Evolutionary conservation across 306 rosid species (phyloP).

Genomic region (Vigna mungo): DNA sequence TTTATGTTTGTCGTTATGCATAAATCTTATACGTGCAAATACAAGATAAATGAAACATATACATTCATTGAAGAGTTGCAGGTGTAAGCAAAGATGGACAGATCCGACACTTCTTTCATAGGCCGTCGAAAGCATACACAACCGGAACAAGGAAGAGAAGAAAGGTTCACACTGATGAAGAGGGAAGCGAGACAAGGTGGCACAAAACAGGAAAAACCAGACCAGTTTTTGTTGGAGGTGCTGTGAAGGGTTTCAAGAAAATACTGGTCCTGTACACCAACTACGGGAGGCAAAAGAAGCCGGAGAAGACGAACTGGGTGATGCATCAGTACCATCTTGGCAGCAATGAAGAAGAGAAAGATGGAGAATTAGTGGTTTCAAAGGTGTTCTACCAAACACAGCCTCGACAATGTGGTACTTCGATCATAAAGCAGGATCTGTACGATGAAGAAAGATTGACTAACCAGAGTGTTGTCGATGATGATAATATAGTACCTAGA

Average conservation of each 20-base stretch:
- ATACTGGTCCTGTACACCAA: slow-evolving; percentile 90
- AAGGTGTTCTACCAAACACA: slow-evolving; percentile 92
- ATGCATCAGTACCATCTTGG: slow-evolving; percentile 99
- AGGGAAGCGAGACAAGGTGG: slow-evolving; percentile 93
- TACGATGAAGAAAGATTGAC: slow-evolving; percentile 42
- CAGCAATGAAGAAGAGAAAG: slow-evolving; percentile 81
- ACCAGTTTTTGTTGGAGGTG: slow-evolving; percentile 57
- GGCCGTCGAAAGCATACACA: slow-evolving; percentile 93
- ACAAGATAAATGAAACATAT: background rate
- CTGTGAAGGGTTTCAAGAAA: slow-evolving; percentile 81
- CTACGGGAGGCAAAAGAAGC: slow-evolving; percentile 85
- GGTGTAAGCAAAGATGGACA: slow-evolving; percentile 87
- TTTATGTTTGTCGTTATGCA: background rate
- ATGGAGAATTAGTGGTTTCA: slow-evolving; percentile 84
- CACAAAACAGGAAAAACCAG: slow-evolving; percentile 93
- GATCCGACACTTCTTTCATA: slow-evolving; percentile 80
- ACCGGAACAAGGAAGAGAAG: slow-evolving; percentile 88
- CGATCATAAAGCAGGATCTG: slow-evolving; percentile 58
- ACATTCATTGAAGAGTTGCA: slow-evolving; percentile 35
- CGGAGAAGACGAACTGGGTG: slow-evolving; percentile 91
- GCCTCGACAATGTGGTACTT: slow-evolving; percentile 74
- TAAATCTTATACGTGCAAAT: background rate
- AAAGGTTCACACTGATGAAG: slow-evolving; percentile 77
- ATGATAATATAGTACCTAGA: slow-evolving; percentile 36
- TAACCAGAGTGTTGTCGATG: slow-evolving; percentile 38